Evolutionary conservation across 805 yeast species (phyloP), one percentile per base, ranked within the genome.

Genomic region (Yamadazyma paraphyllophila): DNA sequence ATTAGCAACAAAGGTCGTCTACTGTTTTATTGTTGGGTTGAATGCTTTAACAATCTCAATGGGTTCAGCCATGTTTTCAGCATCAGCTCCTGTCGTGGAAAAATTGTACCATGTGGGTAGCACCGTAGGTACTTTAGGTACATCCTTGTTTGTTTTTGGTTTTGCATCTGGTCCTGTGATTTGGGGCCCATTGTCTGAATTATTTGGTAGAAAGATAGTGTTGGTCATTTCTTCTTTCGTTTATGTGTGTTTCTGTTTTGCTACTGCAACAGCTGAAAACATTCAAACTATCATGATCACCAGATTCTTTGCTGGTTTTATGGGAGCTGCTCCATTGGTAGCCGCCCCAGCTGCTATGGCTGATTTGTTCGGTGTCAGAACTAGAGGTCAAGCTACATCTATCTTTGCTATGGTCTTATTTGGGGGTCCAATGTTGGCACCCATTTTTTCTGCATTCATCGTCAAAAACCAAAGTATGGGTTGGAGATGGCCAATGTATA

Each of bases 161-260:
- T 92, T 90, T 66, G 97, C 97, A 1, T 77, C 88, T 0, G 97
- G 97, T 14, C 98, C 98, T 3, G 72, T 91, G 41, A 58, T 88
- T 31, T 91, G 94, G 89, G 97, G 65, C 38, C 64, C 65, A 7
- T 48, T 60, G 24, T 51, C 59, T 15, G 64, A 62, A 45, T 62
- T 67, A 13, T 56, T 47, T 54, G 63, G 73, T 38, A 62, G 81
- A 36, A 74, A 66, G 51, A 48, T 60, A 4, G 76, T 78, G 25
- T 69, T 77, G 16, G 50, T 77, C 25, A 43, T 66, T 2, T 80
- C 83, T 57, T 71, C 43, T 14, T 58, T 68, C 33, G 59, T 60
- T 11, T 66, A 59, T 45, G 56, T 65, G 10, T 50, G 77, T 14
- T 73, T 80, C 51, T 64, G 75, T 1, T 71, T 79, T 54, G 96